Base-by-base conservation (phyloP, 2,329 filamentous ascomycete genomes). In the Fusarium robinianum region DNA sequence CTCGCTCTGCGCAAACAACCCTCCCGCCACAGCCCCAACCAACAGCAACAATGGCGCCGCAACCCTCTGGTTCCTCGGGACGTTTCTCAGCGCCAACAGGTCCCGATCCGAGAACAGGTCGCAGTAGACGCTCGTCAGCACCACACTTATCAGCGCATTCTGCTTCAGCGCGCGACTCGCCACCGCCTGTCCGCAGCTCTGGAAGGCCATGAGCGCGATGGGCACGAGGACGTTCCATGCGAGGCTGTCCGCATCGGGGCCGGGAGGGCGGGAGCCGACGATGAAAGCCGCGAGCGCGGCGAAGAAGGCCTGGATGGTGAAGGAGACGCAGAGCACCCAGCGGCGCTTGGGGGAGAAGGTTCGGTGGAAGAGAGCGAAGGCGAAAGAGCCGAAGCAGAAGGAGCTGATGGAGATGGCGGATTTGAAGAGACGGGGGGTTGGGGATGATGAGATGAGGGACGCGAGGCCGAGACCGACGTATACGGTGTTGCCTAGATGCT, bases 111-210 rank as follows among this genome's bases (percentile, higher is more conserved):
- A 85, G 56, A 89, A 89, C 14, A 92, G 63, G 63, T 92, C 88
- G 62, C 87, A 90, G 68, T 91, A 92, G 46, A 88, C 83, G 62
- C 85, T 90, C 2, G 88, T 92, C 54, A 94, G 69, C 6, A 91
- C 88, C 6, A 90, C 86, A 49, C 85, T 90, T 0, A 87, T 90
- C 16, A 92, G 70, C 1, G 83, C 81, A 44, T 81, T 82, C 57
- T 84, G 85, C 55, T 82, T 78, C 49, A 92, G 67, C 1, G 85
- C 82, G 3, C 87, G 73, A 61, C 84, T 88, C 0, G 81, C 80
- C n/a, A 90, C 83, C 1, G 87, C 87, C 65, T 92, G 88, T 0
- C 87, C 88, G 41, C 84, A 85, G 52, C 83, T 84, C 71, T 92
- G 88, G 60, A 92, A 89, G 5, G 86, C 85, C 10, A 90, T 76